These are phyloP conservation scores for Chrysosporium queenslandicum DNA, from an alignment of 2,329 filamentous ascomycete species.

Conservation along the genomic window DNA sequence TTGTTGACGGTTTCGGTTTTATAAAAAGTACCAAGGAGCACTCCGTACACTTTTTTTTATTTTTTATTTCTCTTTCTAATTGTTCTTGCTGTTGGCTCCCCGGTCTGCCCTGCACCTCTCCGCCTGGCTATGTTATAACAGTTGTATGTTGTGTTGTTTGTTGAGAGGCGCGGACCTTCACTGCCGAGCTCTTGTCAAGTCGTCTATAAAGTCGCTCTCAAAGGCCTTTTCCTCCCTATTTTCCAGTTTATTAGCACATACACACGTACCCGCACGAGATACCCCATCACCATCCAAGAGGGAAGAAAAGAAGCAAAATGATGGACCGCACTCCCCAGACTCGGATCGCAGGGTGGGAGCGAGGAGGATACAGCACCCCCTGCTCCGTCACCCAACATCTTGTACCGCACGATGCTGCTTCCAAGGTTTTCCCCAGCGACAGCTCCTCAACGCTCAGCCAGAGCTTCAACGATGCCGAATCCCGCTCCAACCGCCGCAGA, in stretches of 20 bases:
- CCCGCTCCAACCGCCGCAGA: background rate
- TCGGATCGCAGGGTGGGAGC: background rate
- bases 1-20: background rate
- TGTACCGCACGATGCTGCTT: conserved; percentile 1
- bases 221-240: background rate
- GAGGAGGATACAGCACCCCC: conserved; percentile 8
- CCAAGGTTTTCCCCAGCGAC: background rate
- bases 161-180: background rate
- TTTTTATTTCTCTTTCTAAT: background rate
- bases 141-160: background rate
- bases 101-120: too few species aligned
- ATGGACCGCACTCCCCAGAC: background rate
- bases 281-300: background rate
- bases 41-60: background rate
- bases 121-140: background rate
- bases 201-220: background rate
- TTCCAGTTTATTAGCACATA: too few species aligned
- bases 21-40: too few species aligned
- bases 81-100: background rate
- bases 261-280: too few species aligned
- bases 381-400: conserved; percentile 3
- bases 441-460: background rate
- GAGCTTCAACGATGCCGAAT: background rate
- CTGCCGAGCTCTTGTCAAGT: background rate
- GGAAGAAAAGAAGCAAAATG: background rate